These are phyloP conservation scores for Metarhizium brunneum DNA, from an alignment of 2,329 filamentous ascomycete genomes.

Conservation along the genomic window DNA sequence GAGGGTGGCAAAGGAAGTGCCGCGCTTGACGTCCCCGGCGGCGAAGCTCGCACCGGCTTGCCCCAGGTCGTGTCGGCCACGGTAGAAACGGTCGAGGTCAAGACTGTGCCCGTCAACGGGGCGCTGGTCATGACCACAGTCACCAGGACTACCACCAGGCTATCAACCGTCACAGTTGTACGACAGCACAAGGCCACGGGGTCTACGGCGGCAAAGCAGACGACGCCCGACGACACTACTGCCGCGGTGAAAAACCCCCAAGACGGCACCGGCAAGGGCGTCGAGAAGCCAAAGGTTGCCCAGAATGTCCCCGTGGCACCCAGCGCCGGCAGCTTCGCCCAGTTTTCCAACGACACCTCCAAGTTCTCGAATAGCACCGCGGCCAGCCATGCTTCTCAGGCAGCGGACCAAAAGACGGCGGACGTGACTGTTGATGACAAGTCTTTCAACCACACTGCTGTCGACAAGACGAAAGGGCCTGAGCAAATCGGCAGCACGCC, in stretches of 20 bases:
- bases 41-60: not conserved
- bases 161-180: conserved; percentile 9
- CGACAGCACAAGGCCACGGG: conserved; percentile 5
- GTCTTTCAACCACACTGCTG: not conserved
- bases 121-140: conserved; percentile 12
- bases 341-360: not conserved
- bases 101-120: conserved; percentile 7
- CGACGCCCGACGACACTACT: conserved; percentile 1
- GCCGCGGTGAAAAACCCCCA: not conserved
- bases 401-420: not conserved
- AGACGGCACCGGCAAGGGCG: not conserved
- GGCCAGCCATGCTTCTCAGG: no score
- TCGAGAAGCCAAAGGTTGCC: not conserved
- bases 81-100: not conserved
- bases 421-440: not conserved
- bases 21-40: no score
- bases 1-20: no score
- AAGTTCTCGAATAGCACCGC: not conserved
- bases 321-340: not conserved
- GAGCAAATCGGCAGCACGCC: not conserved
- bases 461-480: not conserved
- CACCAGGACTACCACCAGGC: conserved; percentile 10
- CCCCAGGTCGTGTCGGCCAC: not conserved
- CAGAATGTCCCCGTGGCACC: not conserved
- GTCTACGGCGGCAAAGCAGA: not conserved